These are phyloP conservation scores for Globisporangium irregulare DNA, from an alignment of 352 stramenopile species.

Conservation along the genomic window DNA sequence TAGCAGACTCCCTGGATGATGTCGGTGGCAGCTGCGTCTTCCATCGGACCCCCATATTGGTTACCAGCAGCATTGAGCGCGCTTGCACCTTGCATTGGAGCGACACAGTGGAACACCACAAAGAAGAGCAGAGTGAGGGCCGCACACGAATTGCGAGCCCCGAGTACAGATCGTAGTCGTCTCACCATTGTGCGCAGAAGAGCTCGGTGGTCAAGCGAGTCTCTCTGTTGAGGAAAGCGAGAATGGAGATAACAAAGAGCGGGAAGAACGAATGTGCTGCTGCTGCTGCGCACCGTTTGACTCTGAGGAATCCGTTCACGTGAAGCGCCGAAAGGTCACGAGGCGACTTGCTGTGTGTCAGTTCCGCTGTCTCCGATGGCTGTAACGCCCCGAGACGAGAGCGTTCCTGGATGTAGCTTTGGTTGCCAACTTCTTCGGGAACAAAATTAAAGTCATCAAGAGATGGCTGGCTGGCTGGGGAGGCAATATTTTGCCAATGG, in stretches of 20 bases:
- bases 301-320: background rate
- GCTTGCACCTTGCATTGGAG: background rate
- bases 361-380: background rate
- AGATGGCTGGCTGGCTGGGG: too few relatives aligned
- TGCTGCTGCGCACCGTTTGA: background rate
- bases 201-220: background rate
- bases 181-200: background rate
- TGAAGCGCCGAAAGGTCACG: background rate
- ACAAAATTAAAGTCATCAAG: background rate
- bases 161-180: background rate
- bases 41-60: conserved; percentile 1
- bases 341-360: background rate
- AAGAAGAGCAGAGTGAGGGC: background rate
- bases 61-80: background rate
- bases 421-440: background rate
- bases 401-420: background rate
- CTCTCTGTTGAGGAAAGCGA: background rate
- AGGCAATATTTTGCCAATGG: too few relatives aligned
- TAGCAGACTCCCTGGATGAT: conserved; percentile 59
- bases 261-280: background rate
- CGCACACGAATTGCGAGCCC: background rate
- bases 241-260: background rate
- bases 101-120: background rate
- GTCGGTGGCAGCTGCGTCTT: conserved; percentile 15
- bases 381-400: background rate